These are phyloP conservation scores for Sequoiadendron giganteum DNA, from an alignment of 75 land plant species.

Conservation along the genomic window DNA sequence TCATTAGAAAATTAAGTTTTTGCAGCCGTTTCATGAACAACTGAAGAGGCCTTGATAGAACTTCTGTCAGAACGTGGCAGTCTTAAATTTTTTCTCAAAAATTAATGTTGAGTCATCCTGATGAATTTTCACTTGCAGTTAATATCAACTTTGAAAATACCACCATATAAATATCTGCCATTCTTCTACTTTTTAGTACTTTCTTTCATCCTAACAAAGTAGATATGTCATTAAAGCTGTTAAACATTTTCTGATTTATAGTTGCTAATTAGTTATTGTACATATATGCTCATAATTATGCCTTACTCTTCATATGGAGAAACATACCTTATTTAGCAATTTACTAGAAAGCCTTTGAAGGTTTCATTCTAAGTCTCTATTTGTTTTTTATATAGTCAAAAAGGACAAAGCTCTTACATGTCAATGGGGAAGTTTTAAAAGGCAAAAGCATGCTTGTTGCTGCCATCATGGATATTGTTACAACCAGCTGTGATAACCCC, in stretches of 20 bases:
- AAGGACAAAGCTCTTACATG: background rate
- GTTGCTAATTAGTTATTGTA: background rate
- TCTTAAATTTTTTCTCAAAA: background rate
- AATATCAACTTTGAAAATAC: background rate
- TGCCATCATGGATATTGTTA: constrained; percentile 93
- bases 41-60: background rate
- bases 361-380: background rate
- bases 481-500: constrained; percentile 67
- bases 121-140: background rate
- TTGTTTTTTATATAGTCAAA: background rate
- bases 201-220: background rate
- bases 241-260: background rate
- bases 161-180: background rate
- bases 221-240: background rate
- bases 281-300: background rate
- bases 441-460: constrained; percentile 95
- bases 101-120: background rate
- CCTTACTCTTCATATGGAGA: background rate
- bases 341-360: background rate
- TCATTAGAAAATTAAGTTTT: background rate
- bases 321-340: background rate
- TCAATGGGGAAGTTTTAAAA: constrained; percentile 40
- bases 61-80: background rate
- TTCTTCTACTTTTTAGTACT: background rate
- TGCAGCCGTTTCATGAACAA: background rate